A percentile compares a stretch with the other conserved stretches of the same genome.
Evolutionary conservation across 768 basidiomycete species (phyloP).

Genomic region (Dictyophora rubrovolvata): DNA sequence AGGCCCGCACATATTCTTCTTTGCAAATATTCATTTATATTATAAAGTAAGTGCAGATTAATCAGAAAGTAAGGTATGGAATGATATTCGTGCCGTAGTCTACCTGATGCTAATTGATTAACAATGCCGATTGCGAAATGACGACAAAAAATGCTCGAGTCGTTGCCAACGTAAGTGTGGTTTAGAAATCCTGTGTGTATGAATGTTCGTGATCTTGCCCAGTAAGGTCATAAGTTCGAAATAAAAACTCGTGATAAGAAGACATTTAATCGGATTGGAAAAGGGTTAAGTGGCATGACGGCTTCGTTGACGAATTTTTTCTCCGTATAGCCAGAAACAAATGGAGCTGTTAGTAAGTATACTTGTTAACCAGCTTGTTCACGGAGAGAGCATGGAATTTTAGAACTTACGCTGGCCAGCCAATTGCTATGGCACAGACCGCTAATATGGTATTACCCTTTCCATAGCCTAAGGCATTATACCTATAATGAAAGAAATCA

Average conservation of each 20-base stretch:
- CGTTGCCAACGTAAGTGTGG: too few relatives aligned
- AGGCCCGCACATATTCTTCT: too few relatives aligned
- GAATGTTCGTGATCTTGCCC: too few relatives aligned
- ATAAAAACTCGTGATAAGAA: not conserved
- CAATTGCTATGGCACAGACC: constrained; percentile 42
- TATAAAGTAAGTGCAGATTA: too few relatives aligned
- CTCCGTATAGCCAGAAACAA: constrained; percentile 36
- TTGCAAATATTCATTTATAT: too few relatives aligned
- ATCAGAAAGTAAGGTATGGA: too few relatives aligned
- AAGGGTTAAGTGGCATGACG: constrained; percentile 22
- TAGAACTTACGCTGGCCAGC: constrained; percentile 39
- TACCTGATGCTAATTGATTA: too few relatives aligned
- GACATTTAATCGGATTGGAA: not conserved
- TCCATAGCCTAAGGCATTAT: constrained; percentile 52
- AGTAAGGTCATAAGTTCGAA: too few relatives aligned
- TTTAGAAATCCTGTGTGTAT: too few relatives aligned
- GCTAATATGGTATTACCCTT: constrained; percentile 62
- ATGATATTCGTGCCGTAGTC: too few relatives aligned
- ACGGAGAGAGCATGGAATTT: constrained; percentile 26
- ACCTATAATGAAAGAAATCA: constrained; percentile 19
- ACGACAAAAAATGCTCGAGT: too few relatives aligned
- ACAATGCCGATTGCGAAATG: too few relatives aligned
- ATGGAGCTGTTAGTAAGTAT: constrained; percentile 24
- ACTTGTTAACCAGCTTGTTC: not conserved
- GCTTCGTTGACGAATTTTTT: constrained; percentile 41